Evolutionary conservation across 345 rosid species (phyloP), one percentile per base, ranked within the genome.

Genomic region (Salix viminalis): DNA sequence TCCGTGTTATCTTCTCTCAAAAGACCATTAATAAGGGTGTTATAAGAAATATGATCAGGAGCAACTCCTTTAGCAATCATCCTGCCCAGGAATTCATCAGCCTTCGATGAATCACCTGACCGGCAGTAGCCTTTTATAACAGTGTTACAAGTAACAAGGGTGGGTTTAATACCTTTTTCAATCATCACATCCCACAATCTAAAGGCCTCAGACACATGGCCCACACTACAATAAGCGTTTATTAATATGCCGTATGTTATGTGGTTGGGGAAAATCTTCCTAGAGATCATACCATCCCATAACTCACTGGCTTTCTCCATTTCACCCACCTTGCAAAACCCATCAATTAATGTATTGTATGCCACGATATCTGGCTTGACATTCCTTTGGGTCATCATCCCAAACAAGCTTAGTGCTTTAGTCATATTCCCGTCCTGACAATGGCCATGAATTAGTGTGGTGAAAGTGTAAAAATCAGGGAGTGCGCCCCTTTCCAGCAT

Each of bases 131-230:
- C 98, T 67, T 94, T 92, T 72, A 91, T 80, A 67, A 94, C 23
- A 26, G 84, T 90, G 70, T 94, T 94, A 77, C 92, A 90, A 65
- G 85, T 86, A 77, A 92, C 81, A 24, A 89, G 81, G 52, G 89
- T 84, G 28, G 96, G 93, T 83, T 78, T 85, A 77, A 90, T 85
- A 64, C 85, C 86, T 67, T 83, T 84, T 64, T 75, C 80, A 11
- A 90, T 73, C 96, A 94, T 92, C 79, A 89, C 94, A 86, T 91
- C 84, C 94, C 97, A 94, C 67, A 94, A 79, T 80, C 86, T 86
- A 58, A 87, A 81, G 69, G 94, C 92, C 71, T 88, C 93, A 19
- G 80, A 26, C 34, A 90, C 80, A 78, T 48, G 60, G 62, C 93
- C 96, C 76, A 75, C 76, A 71, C 83, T 86, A 77, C 98, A 92